phyloP scores from a whole-genome alignment of 768 basidiomycete species.

The Termitomyces sp. region DNA sequence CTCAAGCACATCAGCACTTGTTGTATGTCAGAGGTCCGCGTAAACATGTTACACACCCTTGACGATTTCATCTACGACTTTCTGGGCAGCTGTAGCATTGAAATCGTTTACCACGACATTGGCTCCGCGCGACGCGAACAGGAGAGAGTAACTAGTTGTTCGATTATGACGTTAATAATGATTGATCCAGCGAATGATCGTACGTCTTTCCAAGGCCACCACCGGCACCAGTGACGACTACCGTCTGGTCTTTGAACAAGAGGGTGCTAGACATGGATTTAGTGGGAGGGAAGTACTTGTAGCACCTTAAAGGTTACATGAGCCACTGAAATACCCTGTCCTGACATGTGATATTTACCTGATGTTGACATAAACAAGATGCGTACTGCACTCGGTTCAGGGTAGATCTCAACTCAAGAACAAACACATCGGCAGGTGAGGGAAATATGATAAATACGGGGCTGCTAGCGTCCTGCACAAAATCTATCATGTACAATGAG shows the following conservation, averaged over 20 bases:
- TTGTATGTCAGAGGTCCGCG: neutral
- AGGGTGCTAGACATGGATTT: slow-evolving; percentile 35
- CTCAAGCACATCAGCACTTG: neutral
- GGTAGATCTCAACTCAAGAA: neutral
- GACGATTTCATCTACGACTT: slow-evolving; percentile 85
- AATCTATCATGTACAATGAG: slow-evolving; percentile 29
- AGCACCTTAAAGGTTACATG: neutral
- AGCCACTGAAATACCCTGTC: slow-evolving; percentile 6
- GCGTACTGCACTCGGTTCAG: neutral
- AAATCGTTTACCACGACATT: slow-evolving; percentile 96
- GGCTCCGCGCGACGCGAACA: slow-evolving; percentile 91
- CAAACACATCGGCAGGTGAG: neutral
- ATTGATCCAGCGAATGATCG: slow-evolving; percentile 16
- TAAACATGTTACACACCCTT: slow-evolving; percentile 43
- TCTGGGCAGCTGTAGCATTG: slow-evolving; percentile 80
- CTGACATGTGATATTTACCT: slow-evolving; percentile 15
- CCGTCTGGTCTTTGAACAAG: slow-evolving; percentile 86
- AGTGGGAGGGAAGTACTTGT: neutral
- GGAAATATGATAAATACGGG: slow-evolving; percentile 20
- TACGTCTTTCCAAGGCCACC: slow-evolving; percentile 92
- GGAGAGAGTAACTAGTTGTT: slow-evolving; percentile 67
- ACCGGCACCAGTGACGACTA: slow-evolving; percentile 93
- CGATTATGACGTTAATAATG: slow-evolving; percentile 6
- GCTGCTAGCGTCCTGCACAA: slow-evolving; percentile 25
- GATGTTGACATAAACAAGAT: slow-evolving; percentile 1